phyloP scores from a whole-genome alignment of 2,329 filamentous ascomycete genomes.

The Fusarium albidum region DNA sequence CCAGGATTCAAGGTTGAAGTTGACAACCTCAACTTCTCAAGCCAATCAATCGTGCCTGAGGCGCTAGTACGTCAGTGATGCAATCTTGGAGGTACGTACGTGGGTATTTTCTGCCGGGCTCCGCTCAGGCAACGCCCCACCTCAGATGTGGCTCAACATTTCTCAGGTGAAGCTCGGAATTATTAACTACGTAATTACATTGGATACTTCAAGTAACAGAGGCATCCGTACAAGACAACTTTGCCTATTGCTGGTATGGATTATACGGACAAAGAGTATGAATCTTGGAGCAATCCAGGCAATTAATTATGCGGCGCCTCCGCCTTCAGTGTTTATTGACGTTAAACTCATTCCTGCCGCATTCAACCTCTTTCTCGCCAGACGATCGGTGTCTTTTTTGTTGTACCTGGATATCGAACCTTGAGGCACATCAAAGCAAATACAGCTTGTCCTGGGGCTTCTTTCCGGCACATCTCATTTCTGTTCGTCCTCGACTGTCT shows the following conservation, averaged over 20 bases:
- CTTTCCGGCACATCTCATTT: conserved; percentile 14
- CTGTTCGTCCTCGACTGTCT: conserved; percentile 71
- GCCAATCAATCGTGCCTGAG: conserved; percentile 23
- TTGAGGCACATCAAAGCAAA: conserved; percentile 5
- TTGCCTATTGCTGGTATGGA: too few species aligned
- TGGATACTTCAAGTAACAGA: too few species aligned
- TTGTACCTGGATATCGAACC: conserved; percentile 19
- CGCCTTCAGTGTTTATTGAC: neutral
- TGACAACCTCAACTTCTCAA: conserved; percentile 21
- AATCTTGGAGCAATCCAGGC: too few species aligned
- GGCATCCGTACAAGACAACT: too few species aligned
- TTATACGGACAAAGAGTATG: too few species aligned
- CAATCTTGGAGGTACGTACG: neutral
- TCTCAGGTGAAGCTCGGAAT: too few species aligned
- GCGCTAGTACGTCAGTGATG: conserved; percentile 37
- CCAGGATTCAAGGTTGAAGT: conserved; percentile 8
- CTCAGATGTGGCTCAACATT: too few species aligned
- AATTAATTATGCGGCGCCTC: neutral
- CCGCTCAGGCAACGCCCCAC: conserved; percentile 14
- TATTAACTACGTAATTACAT: too few species aligned
- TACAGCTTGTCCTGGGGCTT: neutral
- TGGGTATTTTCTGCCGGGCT: conserved; percentile 12
- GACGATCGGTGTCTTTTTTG: conserved; percentile 10
- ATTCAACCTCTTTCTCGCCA: conserved; percentile 8
- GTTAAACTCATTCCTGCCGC: neutral